Evolutionary conservation across 2,329 filamentous ascomycete genomes (phyloP), one percentile per base, ranked within the genome.

Genomic region (Paraconiothyrium brasiliense): DNA sequence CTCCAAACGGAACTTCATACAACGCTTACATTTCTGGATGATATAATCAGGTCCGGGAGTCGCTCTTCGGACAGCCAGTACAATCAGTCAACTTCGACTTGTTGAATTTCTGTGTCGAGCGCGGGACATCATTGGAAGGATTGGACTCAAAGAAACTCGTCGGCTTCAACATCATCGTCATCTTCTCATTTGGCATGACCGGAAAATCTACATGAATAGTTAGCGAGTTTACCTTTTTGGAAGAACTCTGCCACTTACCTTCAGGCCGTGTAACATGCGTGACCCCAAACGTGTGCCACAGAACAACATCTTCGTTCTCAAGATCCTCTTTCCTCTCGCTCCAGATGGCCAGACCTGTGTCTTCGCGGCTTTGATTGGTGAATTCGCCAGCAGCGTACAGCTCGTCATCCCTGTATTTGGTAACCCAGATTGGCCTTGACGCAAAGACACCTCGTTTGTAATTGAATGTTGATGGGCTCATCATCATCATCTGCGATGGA

Each of bases 381-480:
- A 87, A 88, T 57, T 84, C 80, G 3, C 87, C 87, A 2, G 86
- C 87, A 0, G 87, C 84, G 73, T 83, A 89, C 2, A 89, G 78
- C 75, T 89, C 86, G 58, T 84, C 83, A 67, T 89, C 86, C 43
- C 80, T 79, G 75, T 89, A 83, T 62, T 83, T 81, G 37, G 84
- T 83, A 20, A 87, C 86, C 76, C 86, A 88, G 37, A 89, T 80
- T 61, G 85, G 84, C 68, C 86, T 84, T 65, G 85, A 82, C 3
- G 86, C 83, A 66, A 89, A 89, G 50, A 85, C 84, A n/a, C 85
- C 86, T 44, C 86, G 84, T 71, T 85, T 85, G 79, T 83, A 84
- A 70, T 86, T 83, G 71, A 83, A 83, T 69, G 81, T 84, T 47
- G 84, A 83, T 37, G 80, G 79, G 67, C 85, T 83, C 13, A 83